Percentiles rank a stretch among this genome's conserved stretches.
These are phyloP conservation scores for Entomortierella parvispora DNA, from an alignment of 192 early-diverging fungal species.

Conservation along the genomic window DNA sequence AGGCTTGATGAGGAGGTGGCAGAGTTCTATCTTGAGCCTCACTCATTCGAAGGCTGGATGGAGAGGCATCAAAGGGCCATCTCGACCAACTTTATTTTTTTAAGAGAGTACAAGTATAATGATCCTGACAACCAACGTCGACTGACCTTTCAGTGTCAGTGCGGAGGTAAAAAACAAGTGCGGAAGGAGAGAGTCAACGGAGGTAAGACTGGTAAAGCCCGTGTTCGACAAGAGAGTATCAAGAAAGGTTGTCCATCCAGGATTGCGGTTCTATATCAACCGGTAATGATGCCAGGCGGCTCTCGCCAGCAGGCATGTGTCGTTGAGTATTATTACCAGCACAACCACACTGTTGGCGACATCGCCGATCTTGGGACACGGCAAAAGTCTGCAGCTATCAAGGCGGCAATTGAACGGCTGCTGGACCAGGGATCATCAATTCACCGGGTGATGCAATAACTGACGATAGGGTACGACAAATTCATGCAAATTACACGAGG, in stretches of 20 bases:
- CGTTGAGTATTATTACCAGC: too few relatives aligned
- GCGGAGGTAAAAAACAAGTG: slow-evolving; percentile 5
- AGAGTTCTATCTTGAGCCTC: too few relatives aligned
- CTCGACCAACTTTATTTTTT: slow-evolving; percentile 4
- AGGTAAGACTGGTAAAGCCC: slow-evolving; percentile 11
- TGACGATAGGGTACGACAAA: slow-evolving; percentile 15
- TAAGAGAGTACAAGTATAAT: not conserved
- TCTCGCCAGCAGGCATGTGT: too few relatives aligned
- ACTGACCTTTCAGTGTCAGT: slow-evolving; percentile 6
- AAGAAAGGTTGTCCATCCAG: slow-evolving; percentile 8
- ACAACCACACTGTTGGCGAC: slow-evolving; percentile 20
- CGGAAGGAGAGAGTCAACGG: not conserved
- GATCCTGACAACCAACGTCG: not conserved
- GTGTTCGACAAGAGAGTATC: not conserved
- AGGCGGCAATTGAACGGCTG: slow-evolving; percentile 4
- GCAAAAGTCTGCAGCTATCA: slow-evolving; percentile 16
- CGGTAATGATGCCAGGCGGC: too few relatives aligned
- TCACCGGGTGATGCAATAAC: slow-evolving; percentile 2
- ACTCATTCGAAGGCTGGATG: too few relatives aligned
- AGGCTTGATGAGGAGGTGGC: slow-evolving; percentile 5
- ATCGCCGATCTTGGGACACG: slow-evolving; percentile 6
- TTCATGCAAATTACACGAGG: slow-evolving; percentile 12
- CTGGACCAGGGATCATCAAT: slow-evolving; percentile 9
- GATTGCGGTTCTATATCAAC: too few relatives aligned
- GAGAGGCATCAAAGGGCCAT: slow-evolving; percentile 18